These are phyloP conservation scores for Epichloe coenophiala DNA, from an alignment of 2,329 filamentous ascomycete genomes.

Conservation along the genomic window DNA sequence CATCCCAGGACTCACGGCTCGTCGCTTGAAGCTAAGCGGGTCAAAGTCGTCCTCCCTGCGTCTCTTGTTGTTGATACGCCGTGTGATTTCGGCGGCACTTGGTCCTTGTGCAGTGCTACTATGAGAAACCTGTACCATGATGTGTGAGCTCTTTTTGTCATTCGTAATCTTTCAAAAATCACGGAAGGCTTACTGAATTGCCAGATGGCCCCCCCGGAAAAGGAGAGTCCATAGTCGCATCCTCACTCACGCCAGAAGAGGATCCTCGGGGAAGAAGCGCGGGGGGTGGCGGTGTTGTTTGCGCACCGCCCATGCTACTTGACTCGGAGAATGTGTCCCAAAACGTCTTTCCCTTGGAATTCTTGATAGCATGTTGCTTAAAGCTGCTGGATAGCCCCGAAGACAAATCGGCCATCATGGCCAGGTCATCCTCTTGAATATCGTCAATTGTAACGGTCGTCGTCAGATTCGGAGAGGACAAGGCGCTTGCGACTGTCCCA, in stretches of 20 bases:
- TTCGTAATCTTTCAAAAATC: not conserved
- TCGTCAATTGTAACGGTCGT: conserved; percentile 53
- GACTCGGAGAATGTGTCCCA: conserved; percentile 71
- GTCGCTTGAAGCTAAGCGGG: conserved; percentile 72
- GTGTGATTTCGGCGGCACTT: conserved; percentile 59
- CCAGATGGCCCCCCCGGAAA: conserved; percentile 26
- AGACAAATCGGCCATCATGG: conserved; percentile 45
- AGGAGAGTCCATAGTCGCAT: conserved; percentile 61
- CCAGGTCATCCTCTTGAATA: conserved; percentile 55
- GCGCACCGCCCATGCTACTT: conserved; percentile 34
- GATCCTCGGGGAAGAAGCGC: conserved; percentile 46
- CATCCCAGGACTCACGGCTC: conserved; percentile 83
- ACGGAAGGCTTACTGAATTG: conserved; percentile 12
- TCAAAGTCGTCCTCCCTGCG: conserved; percentile 86
- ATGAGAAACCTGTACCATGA: conserved; percentile 9
- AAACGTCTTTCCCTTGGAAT: conserved; percentile 53
- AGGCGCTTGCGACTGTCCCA: conserved; percentile 39
- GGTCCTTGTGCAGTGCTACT: conserved; percentile 33
- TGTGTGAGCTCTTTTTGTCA: not conserved
- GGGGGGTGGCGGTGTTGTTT: conserved; percentile 55
- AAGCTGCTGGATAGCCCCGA: conserved; percentile 50
- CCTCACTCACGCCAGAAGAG: conserved; percentile 51
- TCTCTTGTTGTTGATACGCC: conserved; percentile 70
- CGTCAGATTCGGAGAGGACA: conserved; percentile 58
- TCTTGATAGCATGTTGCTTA: conserved; percentile 58